A percentile compares a stretch with the other conserved stretches of the same genome.
Evolutionary conservation across 345 rosid species (phyloP).

Genomic region (Streptanthus diversifolius): DNA sequence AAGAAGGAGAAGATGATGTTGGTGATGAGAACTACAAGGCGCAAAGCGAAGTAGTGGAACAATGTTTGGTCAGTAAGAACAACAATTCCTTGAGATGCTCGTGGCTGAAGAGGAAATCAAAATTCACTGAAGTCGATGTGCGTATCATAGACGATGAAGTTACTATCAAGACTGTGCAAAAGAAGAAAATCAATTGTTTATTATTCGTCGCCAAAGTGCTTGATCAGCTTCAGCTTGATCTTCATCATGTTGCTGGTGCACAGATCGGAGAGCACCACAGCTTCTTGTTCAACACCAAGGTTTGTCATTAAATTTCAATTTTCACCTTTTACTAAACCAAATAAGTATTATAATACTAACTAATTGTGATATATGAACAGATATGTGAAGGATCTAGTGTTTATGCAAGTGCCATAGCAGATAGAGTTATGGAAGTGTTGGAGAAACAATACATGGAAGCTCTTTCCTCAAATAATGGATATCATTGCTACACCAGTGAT

Average conservation of each 20-base stretch:
- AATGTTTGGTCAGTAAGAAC: conserved; percentile 36
- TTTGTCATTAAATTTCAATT: conserved; percentile 16
- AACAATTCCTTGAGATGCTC: conserved; percentile 53
- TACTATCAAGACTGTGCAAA: conserved; percentile 64
- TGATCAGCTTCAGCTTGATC: conserved; percentile 70
- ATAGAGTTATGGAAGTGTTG: conserved; percentile 67
- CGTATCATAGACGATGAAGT: conserved; percentile 72
- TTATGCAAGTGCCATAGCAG: conserved; percentile 71
- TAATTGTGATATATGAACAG: conserved; percentile 6
- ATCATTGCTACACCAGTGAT: conserved; percentile 28
- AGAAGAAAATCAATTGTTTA: conserved; percentile 70
- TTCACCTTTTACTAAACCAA: background rate
- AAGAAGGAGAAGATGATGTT: conserved; percentile 37
- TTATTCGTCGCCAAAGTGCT: conserved; percentile 62
- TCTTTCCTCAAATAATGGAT: conserved; percentile 35
- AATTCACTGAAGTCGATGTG: conserved; percentile 71
- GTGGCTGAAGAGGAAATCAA: conserved; percentile 84
- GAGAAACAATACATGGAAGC: conserved; percentile 55
- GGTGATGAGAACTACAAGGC: conserved; percentile 39
- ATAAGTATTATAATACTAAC: background rate
- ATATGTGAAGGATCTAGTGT: conserved; percentile 34
- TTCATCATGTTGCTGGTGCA: conserved; percentile 77
- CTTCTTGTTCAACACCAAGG: conserved; percentile 78
- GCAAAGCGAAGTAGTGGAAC: conserved; percentile 41
- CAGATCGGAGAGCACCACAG: conserved; percentile 67